A percentile compares a stretch with the other conserved stretches of the same genome.
These are phyloP conservation scores for Alternaria infectoria DNA, from an alignment of 2,329 filamentous ascomycete genomes.

Conservation along the genomic window DNA sequence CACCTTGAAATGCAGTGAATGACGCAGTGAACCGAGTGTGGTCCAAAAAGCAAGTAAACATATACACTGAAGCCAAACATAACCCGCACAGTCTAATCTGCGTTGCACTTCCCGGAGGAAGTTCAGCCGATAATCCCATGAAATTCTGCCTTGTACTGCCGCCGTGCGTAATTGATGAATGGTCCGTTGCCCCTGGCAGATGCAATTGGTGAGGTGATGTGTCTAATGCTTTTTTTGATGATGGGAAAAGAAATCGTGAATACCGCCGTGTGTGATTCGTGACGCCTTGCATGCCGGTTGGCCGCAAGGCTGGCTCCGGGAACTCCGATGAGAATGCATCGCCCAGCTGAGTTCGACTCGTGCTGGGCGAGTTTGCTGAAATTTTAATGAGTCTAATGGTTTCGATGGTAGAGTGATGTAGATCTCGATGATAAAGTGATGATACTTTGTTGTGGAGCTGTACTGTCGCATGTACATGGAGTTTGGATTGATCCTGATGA, in stretches of 20 bases:
- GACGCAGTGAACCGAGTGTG: not conserved
- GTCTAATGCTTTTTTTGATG: constrained; percentile 46
- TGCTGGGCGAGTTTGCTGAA: constrained; percentile 20
- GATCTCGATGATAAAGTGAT: constrained; percentile 29
- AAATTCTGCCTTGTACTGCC: constrained; percentile 18
- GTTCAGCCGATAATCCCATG: constrained; percentile 25
- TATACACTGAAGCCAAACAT: constrained; percentile 23
- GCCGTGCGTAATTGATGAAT: constrained; percentile 8
- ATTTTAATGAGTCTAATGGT: constrained; percentile 19
- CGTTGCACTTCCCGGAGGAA: constrained; percentile 16
- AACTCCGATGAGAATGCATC: constrained; percentile 43
- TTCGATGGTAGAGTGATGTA: constrained; percentile 12
- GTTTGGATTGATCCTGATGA: constrained; percentile 3
- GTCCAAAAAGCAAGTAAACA: constrained; percentile 11
- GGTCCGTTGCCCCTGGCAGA: constrained; percentile 40
- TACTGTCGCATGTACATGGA: constrained; percentile 4
- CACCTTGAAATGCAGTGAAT: constrained; percentile 3
- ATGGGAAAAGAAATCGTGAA: constrained; percentile 28
- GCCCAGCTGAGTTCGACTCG: constrained; percentile 16
- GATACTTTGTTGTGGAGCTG: constrained; percentile 24
- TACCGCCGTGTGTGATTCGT: constrained; percentile 28
- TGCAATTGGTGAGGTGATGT: constrained; percentile 38
- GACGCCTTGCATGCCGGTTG: constrained; percentile 16
- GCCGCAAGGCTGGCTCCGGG: constrained; percentile 20
- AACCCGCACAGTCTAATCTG: constrained; percentile 30